Conservation (phyloP, 140 eudicot genomes). For the Flaveria floridana region DNA sequence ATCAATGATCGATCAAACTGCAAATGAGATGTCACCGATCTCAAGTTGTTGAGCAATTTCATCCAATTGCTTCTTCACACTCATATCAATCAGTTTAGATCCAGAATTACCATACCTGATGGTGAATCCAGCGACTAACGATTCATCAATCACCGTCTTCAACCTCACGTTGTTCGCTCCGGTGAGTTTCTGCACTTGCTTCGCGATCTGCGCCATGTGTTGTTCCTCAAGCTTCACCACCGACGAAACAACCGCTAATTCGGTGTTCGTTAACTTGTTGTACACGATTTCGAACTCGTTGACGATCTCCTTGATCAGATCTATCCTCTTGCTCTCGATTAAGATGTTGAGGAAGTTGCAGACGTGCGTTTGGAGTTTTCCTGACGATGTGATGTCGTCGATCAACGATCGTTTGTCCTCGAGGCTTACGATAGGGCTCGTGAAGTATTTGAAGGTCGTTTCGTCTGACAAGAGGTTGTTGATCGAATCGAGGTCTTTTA, state of each 20-base stretch:
- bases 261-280: conserved; percentile 62
- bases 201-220: conserved; percentile 77
- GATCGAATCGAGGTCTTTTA: conserved; percentile 54
- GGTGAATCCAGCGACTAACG: conserved; percentile 56
- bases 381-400: conserved; percentile 47
- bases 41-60: conserved; percentile 54
- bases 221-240: conserved; percentile 74
- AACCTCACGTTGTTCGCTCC: conserved; percentile 78
- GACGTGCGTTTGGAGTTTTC: conserved; percentile 54
- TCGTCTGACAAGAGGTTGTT: conserved; percentile 51
- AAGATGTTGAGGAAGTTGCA: conserved; percentile 64
- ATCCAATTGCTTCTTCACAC: conserved; percentile 55
- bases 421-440: conserved; percentile 46
- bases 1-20: conserved; percentile 25
- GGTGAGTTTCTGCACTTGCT: conserved; percentile 71
- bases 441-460: conserved; percentile 42
- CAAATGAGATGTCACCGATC: conserved; percentile 41
- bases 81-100: conserved; percentile 52
- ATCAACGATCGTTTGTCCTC: conserved; percentile 52
- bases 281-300: conserved; percentile 70
- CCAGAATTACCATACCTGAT: conserved; percentile 47
- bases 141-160: conserved; percentile 69
- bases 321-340: conserved; percentile 61
- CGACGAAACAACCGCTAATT: conserved; percentile 68
- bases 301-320: conserved; percentile 55